Base-by-base conservation (phyloP, 2,329 filamentous ascomycete genomes). In the Ophiocordyceps sinensis region DNA sequence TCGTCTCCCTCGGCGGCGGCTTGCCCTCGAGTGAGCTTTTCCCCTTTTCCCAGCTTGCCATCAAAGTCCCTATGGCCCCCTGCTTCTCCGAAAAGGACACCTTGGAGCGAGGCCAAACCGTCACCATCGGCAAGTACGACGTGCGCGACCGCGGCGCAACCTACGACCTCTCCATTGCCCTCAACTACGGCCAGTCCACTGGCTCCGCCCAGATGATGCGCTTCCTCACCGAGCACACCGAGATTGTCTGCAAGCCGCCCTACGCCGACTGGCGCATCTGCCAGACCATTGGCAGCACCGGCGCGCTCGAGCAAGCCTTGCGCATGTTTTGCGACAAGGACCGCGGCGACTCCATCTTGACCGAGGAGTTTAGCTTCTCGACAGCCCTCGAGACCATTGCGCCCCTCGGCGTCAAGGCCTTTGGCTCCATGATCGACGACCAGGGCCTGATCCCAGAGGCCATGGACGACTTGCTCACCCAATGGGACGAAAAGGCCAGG, bases 141-240 rank as follows among this genome's bases (percentile, higher is more conserved):
- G 76, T 82, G 19, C 68, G 69, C 12, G 69, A 82, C 38, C 76
- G 73, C 17, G 52, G 56, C 17, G 59, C 58, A 36, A 55, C 53
- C 9, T 75, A 74, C 50, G 91, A 98, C 63, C 75, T 98, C 40
- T 77, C 84, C 37, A 85, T 93, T 46, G 83, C 83, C 1, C 79
- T 95, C 58, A 96, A 98, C 64, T 98, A 98, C 59, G 85, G 84
- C 29, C 87, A 94, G 63, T 80, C 87, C 9, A 78, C 78, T 15
- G 91, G 91, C 15, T 77, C 85, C 11, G 82, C 86, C 4, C 91
- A 94, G 63, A 70, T 98, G 59, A 67, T 95, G 47, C 79, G 91
- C 45, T 96, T 84, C 65, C 71, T 96, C 39, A 93, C 88, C 0
- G 91, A 98, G 66, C 91, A 96, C 63, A 94, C 88, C 0, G 89